phyloP scores from a whole-genome alignment of 805 yeast genomes.

The Kluyveromyces siamensis region DNA sequence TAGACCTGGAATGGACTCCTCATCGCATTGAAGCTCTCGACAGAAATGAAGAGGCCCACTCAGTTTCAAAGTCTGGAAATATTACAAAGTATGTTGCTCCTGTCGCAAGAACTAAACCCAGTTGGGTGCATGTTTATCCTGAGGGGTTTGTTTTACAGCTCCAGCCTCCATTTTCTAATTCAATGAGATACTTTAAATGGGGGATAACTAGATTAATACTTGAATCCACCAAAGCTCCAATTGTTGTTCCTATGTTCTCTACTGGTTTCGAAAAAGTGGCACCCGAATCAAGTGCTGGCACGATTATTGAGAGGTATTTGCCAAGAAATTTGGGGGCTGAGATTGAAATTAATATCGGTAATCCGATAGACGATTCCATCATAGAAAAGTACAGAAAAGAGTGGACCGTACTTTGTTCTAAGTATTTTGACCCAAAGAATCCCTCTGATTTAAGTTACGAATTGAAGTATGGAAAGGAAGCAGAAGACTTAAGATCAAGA shows the following conservation, averaged over 20 bases:
- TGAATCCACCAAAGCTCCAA: slow-evolving; percentile 77
- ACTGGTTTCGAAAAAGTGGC: slow-evolving; percentile 81
- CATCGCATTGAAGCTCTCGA: slow-evolving; percentile 4
- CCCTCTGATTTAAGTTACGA: slow-evolving; percentile 53
- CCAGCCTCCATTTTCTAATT: slow-evolving; percentile 66
- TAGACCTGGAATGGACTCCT: slow-evolving; percentile 35
- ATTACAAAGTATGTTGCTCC: slow-evolving; percentile 37
- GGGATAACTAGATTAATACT: slow-evolving; percentile 79
- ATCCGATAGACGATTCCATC: slow-evolving; percentile 50
- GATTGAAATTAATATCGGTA: slow-evolving; percentile 63
- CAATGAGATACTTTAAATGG: slow-evolving; percentile 95
- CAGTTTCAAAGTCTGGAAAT: slow-evolving; percentile 5
- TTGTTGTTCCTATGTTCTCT: slow-evolving; percentile 77
- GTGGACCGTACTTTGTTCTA: slow-evolving; percentile 59
- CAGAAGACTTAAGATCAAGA: slow-evolving; percentile 54
- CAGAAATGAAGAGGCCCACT: not conserved
- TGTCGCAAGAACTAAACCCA: slow-evolving; percentile 50
- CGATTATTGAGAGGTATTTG: slow-evolving; percentile 45
- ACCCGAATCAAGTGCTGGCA: slow-evolving; percentile 59
- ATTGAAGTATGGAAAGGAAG: slow-evolving; percentile 55
- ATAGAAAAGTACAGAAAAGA: slow-evolving; percentile 54
- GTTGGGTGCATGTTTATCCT: slow-evolving; percentile 93
- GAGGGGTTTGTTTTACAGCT: slow-evolving; percentile 90
- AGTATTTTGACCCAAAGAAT: slow-evolving; percentile 40
- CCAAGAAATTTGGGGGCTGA: slow-evolving; percentile 62